These are phyloP conservation scores for Plasmodium coatneyi DNA, from an alignment of 169 alveolate genomes.

Conservation along the genomic window DNA sequence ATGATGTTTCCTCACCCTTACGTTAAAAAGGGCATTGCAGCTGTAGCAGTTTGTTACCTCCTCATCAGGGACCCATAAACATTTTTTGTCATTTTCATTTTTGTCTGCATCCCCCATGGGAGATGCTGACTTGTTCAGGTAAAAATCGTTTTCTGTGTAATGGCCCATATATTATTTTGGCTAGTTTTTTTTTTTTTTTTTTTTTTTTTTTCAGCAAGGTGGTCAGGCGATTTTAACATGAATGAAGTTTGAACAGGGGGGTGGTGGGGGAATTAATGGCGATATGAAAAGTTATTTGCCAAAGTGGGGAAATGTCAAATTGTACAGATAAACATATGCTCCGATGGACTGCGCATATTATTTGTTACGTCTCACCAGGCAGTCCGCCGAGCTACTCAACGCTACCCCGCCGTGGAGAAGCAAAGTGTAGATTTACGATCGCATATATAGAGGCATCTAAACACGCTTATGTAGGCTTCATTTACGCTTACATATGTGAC, in stretches of 20 bases:
- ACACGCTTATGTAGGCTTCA: not conserved
- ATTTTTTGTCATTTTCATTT: slow-evolving; percentile 42
- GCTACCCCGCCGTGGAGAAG: not conserved
- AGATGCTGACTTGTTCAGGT: slow-evolving; percentile 27
- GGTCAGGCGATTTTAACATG: not conserved
- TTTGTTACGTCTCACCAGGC: not conserved
- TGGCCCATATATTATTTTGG: slow-evolving; percentile 53
- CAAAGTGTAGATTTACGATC: not conserved
- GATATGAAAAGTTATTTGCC: not conserved
- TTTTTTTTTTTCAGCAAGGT: not conserved
- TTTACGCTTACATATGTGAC: not conserved
- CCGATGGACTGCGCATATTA: not conserved
- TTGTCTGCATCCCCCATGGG: slow-evolving; percentile 51
- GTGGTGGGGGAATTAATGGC: not conserved
- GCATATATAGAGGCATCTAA: not conserved
- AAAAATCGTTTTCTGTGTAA: slow-evolving; percentile 12
- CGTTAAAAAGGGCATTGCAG: slow-evolving; percentile 62
- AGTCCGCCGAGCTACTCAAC: not conserved
- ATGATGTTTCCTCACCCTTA: slow-evolving; percentile 71
- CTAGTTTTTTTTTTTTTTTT: slow-evolving; percentile 16
- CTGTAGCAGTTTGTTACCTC: slow-evolving; percentile 70
- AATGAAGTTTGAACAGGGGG: not conserved
- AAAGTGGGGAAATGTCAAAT: not conserved
- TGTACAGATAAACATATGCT: not conserved
- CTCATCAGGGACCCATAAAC: slow-evolving; percentile 74